Conservation (phyloP, 306 rosid genomes). For the Sphenostylis stenocarpa region DNA sequence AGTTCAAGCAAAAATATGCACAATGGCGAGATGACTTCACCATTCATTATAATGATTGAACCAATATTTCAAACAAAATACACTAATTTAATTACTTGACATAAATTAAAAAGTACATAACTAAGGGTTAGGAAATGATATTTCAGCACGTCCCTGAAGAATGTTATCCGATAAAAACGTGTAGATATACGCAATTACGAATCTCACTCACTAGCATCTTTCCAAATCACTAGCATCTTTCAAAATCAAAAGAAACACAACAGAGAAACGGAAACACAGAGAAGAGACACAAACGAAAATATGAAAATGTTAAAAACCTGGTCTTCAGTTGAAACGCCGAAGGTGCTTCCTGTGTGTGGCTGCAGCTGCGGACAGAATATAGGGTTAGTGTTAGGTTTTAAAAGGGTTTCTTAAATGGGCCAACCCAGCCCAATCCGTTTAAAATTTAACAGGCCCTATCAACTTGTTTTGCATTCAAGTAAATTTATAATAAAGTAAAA, state of each 20-base stretch:
- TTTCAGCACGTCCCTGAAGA: too few species aligned
- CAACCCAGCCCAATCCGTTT: slow-evolving; percentile 5
- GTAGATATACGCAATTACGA: background rate
- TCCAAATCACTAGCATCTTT: background rate
- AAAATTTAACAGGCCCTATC: background rate
- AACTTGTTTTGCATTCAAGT: too few species aligned
- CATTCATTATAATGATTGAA: background rate
- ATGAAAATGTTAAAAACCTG: background rate
- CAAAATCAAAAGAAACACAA: background rate
- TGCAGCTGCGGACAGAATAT: background rate
- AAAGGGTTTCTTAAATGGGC: background rate
- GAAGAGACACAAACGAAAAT: too few species aligned
- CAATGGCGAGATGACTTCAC: background rate
- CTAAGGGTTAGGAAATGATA: too few species aligned
- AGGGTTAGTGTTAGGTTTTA: slow-evolving; percentile 5
- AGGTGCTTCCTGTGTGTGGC: background rate
- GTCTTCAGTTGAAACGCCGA: background rate
- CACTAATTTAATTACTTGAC: background rate
- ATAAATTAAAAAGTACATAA: too few species aligned
- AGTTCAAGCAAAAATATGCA: background rate
- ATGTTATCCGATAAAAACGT: too few species aligned
- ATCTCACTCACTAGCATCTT: background rate
- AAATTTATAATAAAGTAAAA: too few species aligned
- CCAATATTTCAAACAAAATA: background rate
- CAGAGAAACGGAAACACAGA: background rate